Evolutionary conservation across 2,329 filamentous ascomycete species (phyloP).

Genomic region (Cercospora beticola): DNA sequence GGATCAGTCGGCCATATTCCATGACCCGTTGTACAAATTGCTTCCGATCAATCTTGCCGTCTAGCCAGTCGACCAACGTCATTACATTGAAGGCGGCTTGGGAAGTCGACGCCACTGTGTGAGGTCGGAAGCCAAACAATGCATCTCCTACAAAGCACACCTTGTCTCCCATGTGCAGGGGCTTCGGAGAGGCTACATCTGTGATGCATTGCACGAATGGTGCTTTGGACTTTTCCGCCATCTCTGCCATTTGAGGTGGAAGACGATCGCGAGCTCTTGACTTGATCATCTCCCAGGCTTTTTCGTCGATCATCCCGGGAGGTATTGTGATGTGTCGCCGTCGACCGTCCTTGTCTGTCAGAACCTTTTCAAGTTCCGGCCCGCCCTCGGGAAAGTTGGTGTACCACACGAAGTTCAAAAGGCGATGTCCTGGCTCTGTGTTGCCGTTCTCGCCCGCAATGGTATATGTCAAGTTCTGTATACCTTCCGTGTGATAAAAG

Average conservation of each 20-base stretch:
- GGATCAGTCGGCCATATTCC: slow-evolving; percentile 42
- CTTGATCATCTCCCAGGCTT: slow-evolving; percentile 44
- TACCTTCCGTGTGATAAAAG: slow-evolving; percentile 42
- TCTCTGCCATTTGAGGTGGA: slow-evolving; percentile 44
- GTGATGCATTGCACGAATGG: slow-evolving; percentile 50
- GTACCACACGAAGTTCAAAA: slow-evolving; percentile 52
- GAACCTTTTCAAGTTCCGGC: slow-evolving; percentile 41
- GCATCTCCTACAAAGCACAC: slow-evolving; percentile 51
- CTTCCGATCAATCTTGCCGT: slow-evolving; percentile 39
- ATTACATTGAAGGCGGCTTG: slow-evolving; percentile 49
- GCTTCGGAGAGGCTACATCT: slow-evolving; percentile 42
- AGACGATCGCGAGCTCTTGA: slow-evolving; percentile 36
- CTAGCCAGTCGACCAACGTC: slow-evolving; percentile 43
- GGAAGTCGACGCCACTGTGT: slow-evolving; percentile 47
- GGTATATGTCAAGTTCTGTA: slow-evolving; percentile 45
- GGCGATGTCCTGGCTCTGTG: slow-evolving; percentile 42
- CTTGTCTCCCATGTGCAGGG: slow-evolving; percentile 45
- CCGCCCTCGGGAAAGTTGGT: slow-evolving; percentile 42
- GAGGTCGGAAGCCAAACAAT: slow-evolving; percentile 47
- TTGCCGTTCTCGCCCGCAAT: slow-evolving; percentile 46
- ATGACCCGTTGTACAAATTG: slow-evolving; percentile 43
- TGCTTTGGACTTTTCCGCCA: slow-evolving; percentile 41
- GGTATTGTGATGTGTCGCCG: slow-evolving; percentile 46
- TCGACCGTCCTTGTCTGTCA: slow-evolving; percentile 47
- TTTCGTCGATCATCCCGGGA: slow-evolving; percentile 41